Percentiles rank a stretch among this genome's conserved stretches.
Conservation (phyloP, 306 rosid species). For the Alnus rubra region DNA sequence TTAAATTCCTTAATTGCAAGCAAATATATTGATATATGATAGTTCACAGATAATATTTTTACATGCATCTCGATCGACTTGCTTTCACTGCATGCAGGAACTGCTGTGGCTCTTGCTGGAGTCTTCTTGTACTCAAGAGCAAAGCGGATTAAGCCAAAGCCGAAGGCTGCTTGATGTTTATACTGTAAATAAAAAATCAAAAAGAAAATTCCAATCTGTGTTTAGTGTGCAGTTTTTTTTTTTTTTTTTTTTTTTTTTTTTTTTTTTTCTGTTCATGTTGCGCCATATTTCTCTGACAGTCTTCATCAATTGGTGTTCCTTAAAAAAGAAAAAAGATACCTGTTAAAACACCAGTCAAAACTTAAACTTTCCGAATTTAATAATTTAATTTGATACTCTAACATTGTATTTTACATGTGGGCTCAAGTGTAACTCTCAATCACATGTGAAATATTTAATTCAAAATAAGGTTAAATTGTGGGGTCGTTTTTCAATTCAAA, state of each 20-base stretch:
- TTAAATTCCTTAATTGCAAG: constrained; percentile 7
- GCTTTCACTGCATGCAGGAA: constrained; percentile 54
- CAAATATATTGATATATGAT: background rate
- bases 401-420: too few relatives aligned
- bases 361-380: too few relatives aligned
- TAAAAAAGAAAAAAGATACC: too few relatives aligned
- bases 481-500: too few relatives aligned
- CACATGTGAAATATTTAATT: too few relatives aligned
- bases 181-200: background rate
- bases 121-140: constrained; percentile 73
- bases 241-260: too few relatives aligned
- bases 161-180: constrained; percentile 34
- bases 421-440: too few relatives aligned
- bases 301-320: background rate
- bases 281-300: background rate
- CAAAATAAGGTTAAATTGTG: too few relatives aligned
- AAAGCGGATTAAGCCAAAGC: constrained; percentile 47
- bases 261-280: too few relatives aligned
- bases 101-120: constrained; percentile 68
- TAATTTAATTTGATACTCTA: too few relatives aligned
- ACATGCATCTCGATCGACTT: background rate
- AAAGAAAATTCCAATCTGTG: background rate
- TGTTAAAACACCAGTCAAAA: too few relatives aligned
- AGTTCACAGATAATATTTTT: too few relatives aligned
- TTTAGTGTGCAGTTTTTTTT: background rate